phyloP scores from a whole-genome alignment of 1,284 basidiomycete species.

The Acaromyces ingoldii region DNA sequence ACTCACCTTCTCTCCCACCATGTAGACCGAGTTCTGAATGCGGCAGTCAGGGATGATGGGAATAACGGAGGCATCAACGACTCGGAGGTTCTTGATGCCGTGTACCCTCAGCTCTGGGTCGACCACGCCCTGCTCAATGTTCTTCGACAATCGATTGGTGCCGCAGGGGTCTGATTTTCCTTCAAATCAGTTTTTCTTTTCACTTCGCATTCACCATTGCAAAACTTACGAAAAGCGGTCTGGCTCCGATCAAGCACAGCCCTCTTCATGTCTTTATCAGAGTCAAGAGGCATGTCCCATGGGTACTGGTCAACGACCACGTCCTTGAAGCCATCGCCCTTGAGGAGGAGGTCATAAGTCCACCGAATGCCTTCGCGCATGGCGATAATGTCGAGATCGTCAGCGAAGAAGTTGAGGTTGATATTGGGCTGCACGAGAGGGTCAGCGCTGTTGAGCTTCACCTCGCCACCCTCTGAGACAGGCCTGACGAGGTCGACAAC shows the following conservation, averaged over 20 bases:
- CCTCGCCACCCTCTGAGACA: neutral
- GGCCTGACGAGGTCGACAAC: neutral
- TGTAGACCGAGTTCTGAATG: slow-evolving; percentile 31
- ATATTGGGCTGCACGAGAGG: slow-evolving; percentile 31
- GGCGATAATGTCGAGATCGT: slow-evolving; percentile 31
- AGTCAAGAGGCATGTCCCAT: slow-evolving; percentile 1
- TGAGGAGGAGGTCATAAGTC: neutral
- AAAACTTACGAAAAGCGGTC: too few relatives aligned
- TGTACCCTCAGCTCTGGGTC: slow-evolving; percentile 48
- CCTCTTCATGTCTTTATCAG: neutral
- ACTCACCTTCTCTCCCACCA: slow-evolving; percentile 19
- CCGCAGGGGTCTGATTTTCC: neutral
- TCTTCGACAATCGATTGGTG: neutral
- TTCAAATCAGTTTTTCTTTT: slow-evolving; percentile 24
- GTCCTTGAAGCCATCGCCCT: neutral
- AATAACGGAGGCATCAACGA: slow-evolving; percentile 35
- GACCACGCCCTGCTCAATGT: slow-evolving; percentile 55
- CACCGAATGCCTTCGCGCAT: slow-evolving; percentile 9
- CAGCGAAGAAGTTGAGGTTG: slow-evolving; percentile 38
- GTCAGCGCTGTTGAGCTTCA: slow-evolving; percentile 14
- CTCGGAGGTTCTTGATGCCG: slow-evolving; percentile 42
- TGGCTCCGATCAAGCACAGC: neutral
- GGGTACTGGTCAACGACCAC: neutral
- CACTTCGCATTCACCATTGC: neutral
- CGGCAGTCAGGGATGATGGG: slow-evolving; percentile 30